phyloP scores from a whole-genome alignment of 352 stramenopile genomes.

The Globisporangium mamillatum region DNA sequence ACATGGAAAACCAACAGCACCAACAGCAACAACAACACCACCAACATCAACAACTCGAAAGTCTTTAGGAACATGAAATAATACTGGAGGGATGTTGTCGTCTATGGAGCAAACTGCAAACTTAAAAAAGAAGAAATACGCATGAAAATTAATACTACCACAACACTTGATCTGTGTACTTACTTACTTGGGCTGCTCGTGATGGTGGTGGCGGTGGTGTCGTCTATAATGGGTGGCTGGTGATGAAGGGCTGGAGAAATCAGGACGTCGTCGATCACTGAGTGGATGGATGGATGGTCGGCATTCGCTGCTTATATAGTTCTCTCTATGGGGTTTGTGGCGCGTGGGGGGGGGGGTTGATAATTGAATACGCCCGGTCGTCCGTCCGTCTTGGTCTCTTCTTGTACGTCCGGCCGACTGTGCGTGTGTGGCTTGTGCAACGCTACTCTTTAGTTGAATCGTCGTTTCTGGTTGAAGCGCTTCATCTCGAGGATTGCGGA shows the following conservation, averaged over 20 bases:
- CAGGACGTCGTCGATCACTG: not conserved
- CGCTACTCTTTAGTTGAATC: constrained; percentile 54
- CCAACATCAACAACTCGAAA: not conserved
- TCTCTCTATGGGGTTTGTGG: constrained; percentile 3
- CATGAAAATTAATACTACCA: constrained; percentile 7
- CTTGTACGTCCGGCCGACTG: not conserved
- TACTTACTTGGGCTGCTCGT: not conserved
- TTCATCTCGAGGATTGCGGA: constrained; percentile 87
- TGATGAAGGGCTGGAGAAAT: constrained; percentile 9
- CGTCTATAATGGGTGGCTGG: constrained; percentile 14
- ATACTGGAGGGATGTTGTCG: not conserved
- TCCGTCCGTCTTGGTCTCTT: too few species aligned
- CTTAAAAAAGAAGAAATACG: not conserved
- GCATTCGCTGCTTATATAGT: constrained; percentile 8
- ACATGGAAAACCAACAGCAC: too few species aligned
- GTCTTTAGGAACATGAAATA: not conserved
- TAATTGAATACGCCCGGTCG: constrained; percentile 10
- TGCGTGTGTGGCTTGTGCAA: not conserved
- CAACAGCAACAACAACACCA: too few species aligned
- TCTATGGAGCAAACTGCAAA: constrained; percentile 5
- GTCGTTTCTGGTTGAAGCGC: constrained; percentile 88
- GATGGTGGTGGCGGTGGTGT: not conserved
- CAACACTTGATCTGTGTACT: constrained; percentile 4
- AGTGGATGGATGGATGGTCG: not conserved
- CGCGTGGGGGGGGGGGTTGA: constrained; percentile 5